A percentile compares a stretch with the other conserved stretches of the same genome.
These are phyloP conservation scores for Isabelozyma pseudorhagii DNA, from an alignment of 805 yeast genomes.

Conservation along the genomic window DNA sequence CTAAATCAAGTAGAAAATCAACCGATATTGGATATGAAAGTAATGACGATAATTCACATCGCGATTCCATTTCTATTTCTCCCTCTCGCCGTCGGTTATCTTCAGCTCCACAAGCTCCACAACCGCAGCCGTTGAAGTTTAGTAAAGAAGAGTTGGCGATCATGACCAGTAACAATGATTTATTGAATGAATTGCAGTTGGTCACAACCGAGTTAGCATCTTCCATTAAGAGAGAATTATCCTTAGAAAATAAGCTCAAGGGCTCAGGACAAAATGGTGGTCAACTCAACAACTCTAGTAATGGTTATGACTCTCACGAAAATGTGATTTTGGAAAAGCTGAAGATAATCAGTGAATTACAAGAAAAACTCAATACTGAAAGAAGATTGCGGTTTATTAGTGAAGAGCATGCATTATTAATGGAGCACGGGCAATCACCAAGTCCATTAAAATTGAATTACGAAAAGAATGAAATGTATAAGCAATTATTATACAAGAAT, in stretches of 20 bases:
- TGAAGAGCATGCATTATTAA: slow-evolving; percentile 62
- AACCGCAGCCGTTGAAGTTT: slow-evolving; percentile 25
- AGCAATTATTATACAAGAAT: slow-evolving; percentile 45
- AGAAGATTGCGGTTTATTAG: slow-evolving; percentile 63
- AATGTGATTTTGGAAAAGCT: slow-evolving; percentile 8
- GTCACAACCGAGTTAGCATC: slow-evolving; percentile 72
- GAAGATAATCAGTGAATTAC: slow-evolving; percentile 44
- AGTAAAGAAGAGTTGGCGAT: slow-evolving; percentile 62
- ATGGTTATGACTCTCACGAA: background rate
- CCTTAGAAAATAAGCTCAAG: slow-evolving; percentile 47
- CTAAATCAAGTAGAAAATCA: slow-evolving; percentile 22
- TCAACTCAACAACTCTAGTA: background rate
- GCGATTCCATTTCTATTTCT: background rate
- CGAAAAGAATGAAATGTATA: slow-evolving; percentile 51
- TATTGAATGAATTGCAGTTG: slow-evolving; percentile 62
- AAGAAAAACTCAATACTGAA: slow-evolving; percentile 60
- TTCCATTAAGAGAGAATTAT: slow-evolving; percentile 67
- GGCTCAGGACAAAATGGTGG: slow-evolving; percentile 1
- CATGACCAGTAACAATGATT: slow-evolving; percentile 54
- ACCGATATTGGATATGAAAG: slow-evolving; percentile 6
- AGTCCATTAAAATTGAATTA: slow-evolving; percentile 54
- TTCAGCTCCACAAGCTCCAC: background rate
- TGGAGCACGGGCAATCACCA: slow-evolving; percentile 53
- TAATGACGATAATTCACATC: slow-evolving; percentile 5
- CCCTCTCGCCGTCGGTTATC: background rate